Conservation (phyloP, 1,139 yeast species). For the Geotrichum aggregatum region DNA sequence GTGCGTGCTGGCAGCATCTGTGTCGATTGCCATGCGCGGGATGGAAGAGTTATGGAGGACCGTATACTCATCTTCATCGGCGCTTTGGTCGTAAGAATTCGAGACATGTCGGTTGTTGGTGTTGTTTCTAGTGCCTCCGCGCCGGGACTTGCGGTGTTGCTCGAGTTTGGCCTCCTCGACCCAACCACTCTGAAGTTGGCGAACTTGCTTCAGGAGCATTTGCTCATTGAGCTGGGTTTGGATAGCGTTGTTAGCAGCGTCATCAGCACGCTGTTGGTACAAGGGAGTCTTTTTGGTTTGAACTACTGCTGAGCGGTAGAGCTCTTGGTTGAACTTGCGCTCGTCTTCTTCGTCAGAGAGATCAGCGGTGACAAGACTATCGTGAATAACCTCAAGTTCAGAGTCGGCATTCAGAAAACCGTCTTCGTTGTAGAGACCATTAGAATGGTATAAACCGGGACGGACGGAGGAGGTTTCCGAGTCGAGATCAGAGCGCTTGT, state of each 20-base stretch:
- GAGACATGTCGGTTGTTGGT: slow-evolving; percentile 1
- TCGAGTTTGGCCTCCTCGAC: slow-evolving; percentile 8
- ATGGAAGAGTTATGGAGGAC: not conserved
- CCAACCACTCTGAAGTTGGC: slow-evolving; percentile 8
- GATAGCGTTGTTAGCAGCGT: slow-evolving; percentile 6
- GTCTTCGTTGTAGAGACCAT: slow-evolving; percentile 21
- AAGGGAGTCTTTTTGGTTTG: slow-evolving; percentile 9
- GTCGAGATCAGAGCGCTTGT: slow-evolving; percentile 4
- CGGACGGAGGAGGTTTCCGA: not conserved
- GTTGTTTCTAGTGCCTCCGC: not conserved
- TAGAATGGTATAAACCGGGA: slow-evolving; percentile 1
- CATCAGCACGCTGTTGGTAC: slow-evolving; percentile 13
- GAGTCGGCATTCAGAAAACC: slow-evolving; percentile 28
- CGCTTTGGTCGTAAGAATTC: no score
- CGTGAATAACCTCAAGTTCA: slow-evolving; percentile 29
- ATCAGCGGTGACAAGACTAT: slow-evolving; percentile 25
- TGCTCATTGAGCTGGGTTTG: slow-evolving; percentile 15
- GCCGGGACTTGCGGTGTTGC: slow-evolving; percentile 1
- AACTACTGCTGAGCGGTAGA: slow-evolving; percentile 14
- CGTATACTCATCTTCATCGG: slow-evolving; percentile 5
- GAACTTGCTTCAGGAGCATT: slow-evolving; percentile 9
- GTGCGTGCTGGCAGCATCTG: not conserved
- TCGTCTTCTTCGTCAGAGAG: slow-evolving; percentile 15
- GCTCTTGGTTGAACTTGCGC: slow-evolving; percentile 16
- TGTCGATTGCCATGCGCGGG: not conserved